Conservation (phyloP, 805 yeast genomes). For the Ogataea angusta region DNA sequence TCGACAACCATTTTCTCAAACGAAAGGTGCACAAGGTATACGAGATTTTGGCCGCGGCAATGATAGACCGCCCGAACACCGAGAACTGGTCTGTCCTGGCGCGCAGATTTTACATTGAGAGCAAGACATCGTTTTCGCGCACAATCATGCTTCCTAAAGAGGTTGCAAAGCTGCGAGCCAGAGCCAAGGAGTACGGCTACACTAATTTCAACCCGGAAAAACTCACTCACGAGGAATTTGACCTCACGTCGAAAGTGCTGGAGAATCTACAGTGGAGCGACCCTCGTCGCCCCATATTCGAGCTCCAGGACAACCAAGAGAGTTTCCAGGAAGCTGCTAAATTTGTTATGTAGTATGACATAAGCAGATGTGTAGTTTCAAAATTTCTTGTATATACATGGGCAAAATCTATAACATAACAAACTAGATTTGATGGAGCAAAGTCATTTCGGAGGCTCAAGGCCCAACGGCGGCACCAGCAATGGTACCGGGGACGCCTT, state of each 20-base stretch:
- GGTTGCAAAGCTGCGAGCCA: neutral
- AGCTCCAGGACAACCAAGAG: constrained; percentile 9
- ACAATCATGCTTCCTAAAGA: constrained; percentile 4
- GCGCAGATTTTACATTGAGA: constrained; percentile 20
- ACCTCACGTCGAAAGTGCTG: constrained; percentile 7
- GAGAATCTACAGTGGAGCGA: constrained; percentile 14
- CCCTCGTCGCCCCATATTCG: constrained; percentile 11
- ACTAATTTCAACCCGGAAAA: constrained; percentile 5
- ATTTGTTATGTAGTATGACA: constrained; percentile 2
- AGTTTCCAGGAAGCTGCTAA: constrained; percentile 13
- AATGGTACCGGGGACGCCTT: constrained; percentile 4
- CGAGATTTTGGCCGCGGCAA: constrained; percentile 9
- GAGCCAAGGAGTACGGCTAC: constrained; percentile 11
- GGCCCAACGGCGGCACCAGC: constrained; percentile 8
- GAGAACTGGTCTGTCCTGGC: constrained; percentile 21
- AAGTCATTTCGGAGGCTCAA: constrained; percentile 16
- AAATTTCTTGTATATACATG: constrained; percentile 4
- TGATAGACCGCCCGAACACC: constrained; percentile 12
- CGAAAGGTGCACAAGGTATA: constrained; percentile 18
- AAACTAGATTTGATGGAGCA: constrained; percentile 16
- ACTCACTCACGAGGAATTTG: constrained; percentile 13
- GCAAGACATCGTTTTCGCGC: constrained; percentile 6
- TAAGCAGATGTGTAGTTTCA: neutral
- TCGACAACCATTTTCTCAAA: constrained; percentile 6
- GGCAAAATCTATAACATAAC: constrained; percentile 6